phyloP scores from a whole-genome alignment of 1,284 basidiomycete genomes.

The Sanguinoderma infundibulare region DNA sequence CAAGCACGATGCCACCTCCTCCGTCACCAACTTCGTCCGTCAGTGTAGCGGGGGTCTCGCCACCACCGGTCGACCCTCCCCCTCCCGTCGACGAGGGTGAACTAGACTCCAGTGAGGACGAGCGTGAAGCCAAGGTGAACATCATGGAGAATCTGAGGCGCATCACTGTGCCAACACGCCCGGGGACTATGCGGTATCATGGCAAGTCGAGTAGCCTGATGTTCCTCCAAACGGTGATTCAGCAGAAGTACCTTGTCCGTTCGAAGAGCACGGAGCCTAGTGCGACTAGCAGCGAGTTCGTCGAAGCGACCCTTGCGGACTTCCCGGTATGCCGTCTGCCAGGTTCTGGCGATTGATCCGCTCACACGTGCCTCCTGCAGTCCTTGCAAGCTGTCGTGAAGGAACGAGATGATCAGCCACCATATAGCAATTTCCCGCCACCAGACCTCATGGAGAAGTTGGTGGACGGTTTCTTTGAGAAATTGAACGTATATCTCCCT shows the following conservation, averaged over 20 bases:
- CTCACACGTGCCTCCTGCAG: neutral
- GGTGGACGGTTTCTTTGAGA: constrained; percentile 52
- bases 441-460: constrained; percentile 36
- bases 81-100: constrained; percentile 32
- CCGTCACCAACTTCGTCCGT: constrained; percentile 34
- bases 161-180: constrained; percentile 25
- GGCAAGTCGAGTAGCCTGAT: constrained; percentile 57
- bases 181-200: constrained; percentile 44
- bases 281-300: too few species aligned
- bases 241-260: constrained; percentile 45
- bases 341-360: neutral
- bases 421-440: constrained; percentile 8
- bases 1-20: neutral
- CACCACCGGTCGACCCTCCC: constrained; percentile 15
- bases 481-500: constrained; percentile 47
- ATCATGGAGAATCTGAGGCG: constrained; percentile 27
- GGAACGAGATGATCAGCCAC: neutral
- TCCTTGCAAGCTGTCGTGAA: neutral
- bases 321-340: neutral
- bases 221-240: constrained; percentile 51
- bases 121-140: constrained; percentile 27
- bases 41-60: constrained; percentile 7
- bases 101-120: constrained; percentile 42
- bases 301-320: neutral
- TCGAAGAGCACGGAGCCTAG: constrained; percentile 13